Evolutionary conservation across 148 eudicot genomes (phyloP).

Genomic region (Rhododendron kiyosumense): DNA sequence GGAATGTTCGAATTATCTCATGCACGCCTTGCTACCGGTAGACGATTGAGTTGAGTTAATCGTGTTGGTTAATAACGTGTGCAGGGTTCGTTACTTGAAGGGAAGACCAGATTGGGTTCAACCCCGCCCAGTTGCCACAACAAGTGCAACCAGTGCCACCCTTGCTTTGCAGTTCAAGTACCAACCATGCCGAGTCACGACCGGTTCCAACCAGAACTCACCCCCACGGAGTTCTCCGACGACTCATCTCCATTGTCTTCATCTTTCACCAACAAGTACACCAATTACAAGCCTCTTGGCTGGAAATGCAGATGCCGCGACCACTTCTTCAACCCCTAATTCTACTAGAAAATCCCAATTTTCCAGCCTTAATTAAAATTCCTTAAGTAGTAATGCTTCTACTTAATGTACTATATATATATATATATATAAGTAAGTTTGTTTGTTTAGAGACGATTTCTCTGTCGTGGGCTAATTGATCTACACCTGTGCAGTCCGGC

Average conservation of each 20-base stretch:
- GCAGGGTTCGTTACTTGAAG: slow-evolving; percentile 53
- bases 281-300: slow-evolving; percentile 93
- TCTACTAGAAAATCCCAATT: background rate
- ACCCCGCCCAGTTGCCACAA: slow-evolving; percentile 93
- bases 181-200: slow-evolving; percentile 51
- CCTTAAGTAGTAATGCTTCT: background rate
- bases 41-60: background rate
- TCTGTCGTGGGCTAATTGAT: too few species aligned
- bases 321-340: slow-evolving; percentile 66
- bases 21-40: background rate
- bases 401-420: too few species aligned
- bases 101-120: slow-evolving; percentile 80
- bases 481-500: too few species aligned
- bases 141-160: slow-evolving; percentile 94
- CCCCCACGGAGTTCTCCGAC: slow-evolving; percentile 12
- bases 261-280: slow-evolving; percentile 41
- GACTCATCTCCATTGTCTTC: slow-evolving; percentile 20
- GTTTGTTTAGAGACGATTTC: background rate
- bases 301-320: slow-evolving; percentile 80
- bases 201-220: slow-evolving; percentile 21
- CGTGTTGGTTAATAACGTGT: background rate
- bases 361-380: background rate
- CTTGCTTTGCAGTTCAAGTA: slow-evolving; percentile 81
- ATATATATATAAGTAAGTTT: background rate
- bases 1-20: background rate